These are phyloP conservation scores for Aspergillus bridgeri DNA, from an alignment of 495 filamentous ascomycete species.

Conservation along the genomic window DNA sequence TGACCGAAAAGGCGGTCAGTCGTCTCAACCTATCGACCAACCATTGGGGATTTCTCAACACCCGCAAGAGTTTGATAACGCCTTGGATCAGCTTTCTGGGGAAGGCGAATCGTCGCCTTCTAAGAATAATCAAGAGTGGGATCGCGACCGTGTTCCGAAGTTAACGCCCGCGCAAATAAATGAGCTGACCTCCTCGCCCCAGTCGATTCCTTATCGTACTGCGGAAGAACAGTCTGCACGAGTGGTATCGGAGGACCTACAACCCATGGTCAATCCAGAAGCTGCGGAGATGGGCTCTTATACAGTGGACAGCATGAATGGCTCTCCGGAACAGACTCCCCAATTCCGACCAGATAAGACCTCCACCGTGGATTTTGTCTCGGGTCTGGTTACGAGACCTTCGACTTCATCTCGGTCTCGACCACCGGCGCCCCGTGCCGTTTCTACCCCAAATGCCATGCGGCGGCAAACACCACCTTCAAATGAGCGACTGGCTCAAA, in stretches of 20 bases:
- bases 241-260: conserved; percentile 24
- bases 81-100: conserved; percentile 11
- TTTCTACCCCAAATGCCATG: conserved; percentile 33
- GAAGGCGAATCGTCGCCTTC: conserved; percentile 17
- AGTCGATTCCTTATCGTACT: conserved; percentile 46
- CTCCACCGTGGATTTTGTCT: conserved; percentile 17
- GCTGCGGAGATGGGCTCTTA: conserved; percentile 15
- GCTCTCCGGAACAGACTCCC: conserved; percentile 11
- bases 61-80: conserved; percentile 5
- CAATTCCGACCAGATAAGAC: conserved; percentile 27
- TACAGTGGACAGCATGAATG: conserved; percentile 17
- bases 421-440: conserved; percentile 31
- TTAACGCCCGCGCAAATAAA: conserved; percentile 52
- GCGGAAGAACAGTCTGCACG: conserved; percentile 21
- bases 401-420: conserved; percentile 26
- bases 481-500: conserved; percentile 37
- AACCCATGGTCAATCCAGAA: conserved; percentile 4
- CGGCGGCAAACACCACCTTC: conserved; percentile 12
- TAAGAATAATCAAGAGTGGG: conserved; percentile 17
- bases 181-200: conserved; percentile 53
- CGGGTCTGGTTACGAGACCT: conserved; percentile 19
- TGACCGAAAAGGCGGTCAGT: conserved; percentile 16
- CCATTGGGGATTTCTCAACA: conserved; percentile 20
- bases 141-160: conserved; percentile 47
- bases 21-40: conserved; percentile 17